Percentiles rank a stretch among this genome's conserved stretches.
phyloP scores from a whole-genome alignment of 371 early-diverging fungal genomes.

The Lichtheimia ramosa region DNA sequence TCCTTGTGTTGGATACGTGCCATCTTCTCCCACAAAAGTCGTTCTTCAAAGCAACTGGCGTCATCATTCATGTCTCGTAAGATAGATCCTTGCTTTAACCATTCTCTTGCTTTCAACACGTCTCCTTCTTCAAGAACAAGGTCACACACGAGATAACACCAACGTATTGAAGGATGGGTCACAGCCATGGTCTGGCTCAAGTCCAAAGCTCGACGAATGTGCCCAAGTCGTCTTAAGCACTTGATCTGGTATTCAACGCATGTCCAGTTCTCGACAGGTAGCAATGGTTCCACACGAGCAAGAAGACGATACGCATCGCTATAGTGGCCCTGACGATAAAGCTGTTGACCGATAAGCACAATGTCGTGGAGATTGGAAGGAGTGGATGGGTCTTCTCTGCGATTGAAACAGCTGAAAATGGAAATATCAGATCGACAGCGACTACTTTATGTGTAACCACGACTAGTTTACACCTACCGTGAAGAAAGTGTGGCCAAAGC shows the following conservation, averaged over 20 bases:
- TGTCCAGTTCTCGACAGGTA: neutral
- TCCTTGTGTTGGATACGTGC: neutral
- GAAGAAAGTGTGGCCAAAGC: no score
- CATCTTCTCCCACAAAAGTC: neutral
- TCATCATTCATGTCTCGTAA: no score
- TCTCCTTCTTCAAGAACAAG: no score
- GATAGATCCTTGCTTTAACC: no score
- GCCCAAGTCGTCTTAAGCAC: constrained; percentile 11
- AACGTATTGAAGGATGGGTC: neutral
- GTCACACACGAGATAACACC: neutral
- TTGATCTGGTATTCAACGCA: constrained; percentile 22
- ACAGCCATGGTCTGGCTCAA: neutral
- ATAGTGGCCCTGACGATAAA: constrained; percentile 16
- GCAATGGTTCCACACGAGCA: constrained; percentile 4
- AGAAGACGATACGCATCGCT: constrained; percentile 25
- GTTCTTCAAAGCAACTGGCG: neutral
- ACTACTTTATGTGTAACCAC: no score
- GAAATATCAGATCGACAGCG: no score
- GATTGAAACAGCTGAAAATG: no score
- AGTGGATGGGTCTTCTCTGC: neutral
- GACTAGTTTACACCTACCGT: no score
- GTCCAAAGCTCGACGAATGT: constrained; percentile 14
- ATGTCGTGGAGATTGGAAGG: constrained; percentile 4
- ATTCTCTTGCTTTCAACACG: no score
- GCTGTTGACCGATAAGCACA: neutral